These are phyloP conservation scores for Wallacemonas rigidus DNA, from an alignment of 208 protist genomes.

Conservation along the genomic window DNA sequence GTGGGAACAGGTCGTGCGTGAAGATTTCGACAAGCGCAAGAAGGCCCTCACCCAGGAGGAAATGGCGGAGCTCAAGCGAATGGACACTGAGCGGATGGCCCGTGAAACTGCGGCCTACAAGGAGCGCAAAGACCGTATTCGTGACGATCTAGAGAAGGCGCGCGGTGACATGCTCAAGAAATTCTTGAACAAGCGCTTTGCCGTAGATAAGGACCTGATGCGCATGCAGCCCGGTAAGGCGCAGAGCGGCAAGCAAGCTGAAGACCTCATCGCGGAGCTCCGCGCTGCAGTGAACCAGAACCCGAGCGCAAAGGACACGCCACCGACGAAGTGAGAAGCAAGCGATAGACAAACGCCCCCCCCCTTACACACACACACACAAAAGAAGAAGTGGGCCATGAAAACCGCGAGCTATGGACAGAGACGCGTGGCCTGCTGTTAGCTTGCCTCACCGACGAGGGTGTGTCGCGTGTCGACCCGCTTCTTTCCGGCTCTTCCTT, in stretches of 20 bases:
- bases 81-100: slow-evolving; percentile 92
- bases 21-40: slow-evolving; percentile 93
- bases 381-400: too few relatives aligned
- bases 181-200: slow-evolving; percentile 92
- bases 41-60: slow-evolving; percentile 92
- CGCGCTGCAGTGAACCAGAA: slow-evolving; percentile 57
- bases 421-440: too few relatives aligned
- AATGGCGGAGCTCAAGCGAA: slow-evolving; percentile 93
- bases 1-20: slow-evolving; percentile 89
- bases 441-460: too few relatives aligned
- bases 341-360: slow-evolving; percentile 7
- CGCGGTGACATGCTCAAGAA: slow-evolving; percentile 93
- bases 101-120: slow-evolving; percentile 91
- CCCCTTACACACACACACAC: too few relatives aligned
- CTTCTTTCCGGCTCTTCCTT: slow-evolving; percentile 14
- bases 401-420: too few relatives aligned
- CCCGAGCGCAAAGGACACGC: slow-evolving; percentile 16
- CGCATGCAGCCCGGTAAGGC: slow-evolving; percentile 88
- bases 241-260: slow-evolving; percentile 83
- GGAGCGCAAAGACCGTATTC: slow-evolving; percentile 90
- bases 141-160: slow-evolving; percentile 87
- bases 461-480: too few relatives aligned
- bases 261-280: slow-evolving; percentile 89
- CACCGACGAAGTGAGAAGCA: slow-evolving; percentile 3
- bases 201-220: slow-evolving; percentile 92